Base-by-base conservation (phyloP, 805 yeast genomes). In the Metschnikowia dekortorum region DNA sequence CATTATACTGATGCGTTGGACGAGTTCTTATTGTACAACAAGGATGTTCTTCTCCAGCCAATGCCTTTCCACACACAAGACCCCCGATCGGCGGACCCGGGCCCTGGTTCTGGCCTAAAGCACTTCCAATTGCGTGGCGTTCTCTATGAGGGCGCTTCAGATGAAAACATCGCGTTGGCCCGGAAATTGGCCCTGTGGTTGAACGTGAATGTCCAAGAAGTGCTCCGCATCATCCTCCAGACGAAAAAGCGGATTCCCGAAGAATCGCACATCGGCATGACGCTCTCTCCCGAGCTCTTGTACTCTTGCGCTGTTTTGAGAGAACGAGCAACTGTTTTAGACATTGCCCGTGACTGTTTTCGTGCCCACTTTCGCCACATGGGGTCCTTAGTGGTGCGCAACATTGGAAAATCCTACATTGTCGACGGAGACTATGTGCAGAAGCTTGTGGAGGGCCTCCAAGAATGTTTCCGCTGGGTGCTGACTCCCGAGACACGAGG, bases 281-380 rank as follows among this genome's bases (percentile, higher is more conserved):
- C 39, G 8, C 18, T 29, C 14, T 13, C 37, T 1, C 8, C 39
- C 11, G 39, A 34, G 2, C 14, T 62, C 13, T 53, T 73, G n/a
- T 71, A 74, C 58, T 66, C 70, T 8, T 61, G 68, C 18, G 63
- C 62, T n/a, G 66, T 79, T 1, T 63, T 81, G 49, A 65, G 73
- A 49, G 89, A 84, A 58, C 74, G 85, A 59, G 67, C 82, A 52
- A 62, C 71, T 1, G 65, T 81, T 0, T 58, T 82, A n/a, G 70
- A 73, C 38, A 63, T 79, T 3, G 68, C 74, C 1, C 59, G 70
- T 37, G 71, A 67, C 44, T 56, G 64, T 47, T 55, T 63, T 47
- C 53, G 54, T 50, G 52, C 53, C 39, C 56, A 61, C 22, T 47
- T 56, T 32, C 53, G 53, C 33, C 57, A 54, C 10, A 18, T 10